Evolutionary conservation across 306 rosid genomes (phyloP).

Genomic region (Arachis hypogaea): DNA sequence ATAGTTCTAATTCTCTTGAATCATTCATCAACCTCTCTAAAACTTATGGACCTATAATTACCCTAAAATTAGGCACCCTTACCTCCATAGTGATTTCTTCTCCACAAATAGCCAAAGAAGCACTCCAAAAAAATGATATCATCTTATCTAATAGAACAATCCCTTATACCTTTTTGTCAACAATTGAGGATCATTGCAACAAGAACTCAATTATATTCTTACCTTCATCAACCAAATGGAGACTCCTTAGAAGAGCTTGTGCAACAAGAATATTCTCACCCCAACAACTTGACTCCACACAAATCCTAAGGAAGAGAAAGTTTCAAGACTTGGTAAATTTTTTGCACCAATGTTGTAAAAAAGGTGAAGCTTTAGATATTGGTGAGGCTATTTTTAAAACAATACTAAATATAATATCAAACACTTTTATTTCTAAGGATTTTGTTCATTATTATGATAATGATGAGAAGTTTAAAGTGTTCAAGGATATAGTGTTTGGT

Average conservation of each 20-base stretch:
- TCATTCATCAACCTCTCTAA: slow-evolving; percentile 28
- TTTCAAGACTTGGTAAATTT: neutral
- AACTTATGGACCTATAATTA: slow-evolving; percentile 40
- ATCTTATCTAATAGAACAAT: neutral
- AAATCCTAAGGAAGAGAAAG: neutral
- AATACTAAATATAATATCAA: slow-evolving; percentile 40
- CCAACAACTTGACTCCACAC: slow-evolving; percentile 10
- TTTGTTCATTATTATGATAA: neutral
- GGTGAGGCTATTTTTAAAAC: slow-evolving; percentile 35
- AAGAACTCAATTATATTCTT: neutral
- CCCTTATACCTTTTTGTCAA: neutral
- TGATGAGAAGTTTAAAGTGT: neutral
- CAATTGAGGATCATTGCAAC: slow-evolving; percentile 20
- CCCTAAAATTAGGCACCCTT: slow-evolving; percentile 19
- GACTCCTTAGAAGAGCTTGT: slow-evolving; percentile 25
- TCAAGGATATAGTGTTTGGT: slow-evolving; percentile 30
- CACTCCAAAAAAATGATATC: neutral
- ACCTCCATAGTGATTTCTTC: slow-evolving; percentile 43
- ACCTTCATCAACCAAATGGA: slow-evolving; percentile 27
- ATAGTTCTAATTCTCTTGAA: slow-evolving; percentile 19
- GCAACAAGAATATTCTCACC: slow-evolving; percentile 30
- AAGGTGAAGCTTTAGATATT: slow-evolving; percentile 38
- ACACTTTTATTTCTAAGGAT: slow-evolving; percentile 44
- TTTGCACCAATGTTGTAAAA: slow-evolving; percentile 10
- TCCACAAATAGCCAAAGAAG: slow-evolving; percentile 39